Base-by-base conservation (phyloP, 352 stramenopile genomes). In the Globisporangium megalacanthum region DNA sequence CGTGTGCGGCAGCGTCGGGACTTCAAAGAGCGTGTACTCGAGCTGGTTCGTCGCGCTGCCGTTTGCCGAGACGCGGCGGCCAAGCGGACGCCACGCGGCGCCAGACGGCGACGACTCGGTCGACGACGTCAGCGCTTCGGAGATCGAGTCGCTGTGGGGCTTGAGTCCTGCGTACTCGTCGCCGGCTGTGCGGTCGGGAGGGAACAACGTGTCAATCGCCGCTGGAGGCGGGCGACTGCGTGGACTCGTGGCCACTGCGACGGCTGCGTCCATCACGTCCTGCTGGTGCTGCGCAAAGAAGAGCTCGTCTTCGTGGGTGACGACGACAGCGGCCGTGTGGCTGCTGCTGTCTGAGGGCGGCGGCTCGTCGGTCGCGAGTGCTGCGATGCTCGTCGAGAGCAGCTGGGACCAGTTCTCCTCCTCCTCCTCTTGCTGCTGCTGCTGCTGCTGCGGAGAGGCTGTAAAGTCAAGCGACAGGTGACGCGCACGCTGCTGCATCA, bases 351-450 rank as follows among this genome's bases (percentile, higher is more conserved):
- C 50, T 54, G 48, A 35, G 19, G 7, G 35, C 37, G 2, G 13
- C 14, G 5, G 20, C 29, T 77, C 67, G 13, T 69, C 41, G 37
- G 73, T 84, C 46, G 70, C 70, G 20, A 87, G 61, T 54, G 75
- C 77, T 61, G 67, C 70, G 73, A 87, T 79, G 64, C 77, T 83
- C n/a, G 73, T 75, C 14, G 77, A 84, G 47, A 87, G 61, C 55
- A 86, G 85, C 50, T 79, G 66, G 14, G 75, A 71, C 77, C 77
- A 87, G 52, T 87, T 73, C 22, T 85, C 77, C 61, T 66, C 52
- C 61, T 62, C 49, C n/a, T 52, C 20, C n/a, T 62, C 49, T 19
- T 52, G 17, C n/a, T 57, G 52, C 60, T 66, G 13, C 19, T 22
- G 52, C 11, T 36, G 39, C 29, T 59, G 57, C 54, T 64, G 48